A percentile compares a stretch with the other conserved stretches of the same genome.
Evolutionary conservation across 1,139 yeast species (phyloP).

Genomic region (Pichia sp.): DNA sequence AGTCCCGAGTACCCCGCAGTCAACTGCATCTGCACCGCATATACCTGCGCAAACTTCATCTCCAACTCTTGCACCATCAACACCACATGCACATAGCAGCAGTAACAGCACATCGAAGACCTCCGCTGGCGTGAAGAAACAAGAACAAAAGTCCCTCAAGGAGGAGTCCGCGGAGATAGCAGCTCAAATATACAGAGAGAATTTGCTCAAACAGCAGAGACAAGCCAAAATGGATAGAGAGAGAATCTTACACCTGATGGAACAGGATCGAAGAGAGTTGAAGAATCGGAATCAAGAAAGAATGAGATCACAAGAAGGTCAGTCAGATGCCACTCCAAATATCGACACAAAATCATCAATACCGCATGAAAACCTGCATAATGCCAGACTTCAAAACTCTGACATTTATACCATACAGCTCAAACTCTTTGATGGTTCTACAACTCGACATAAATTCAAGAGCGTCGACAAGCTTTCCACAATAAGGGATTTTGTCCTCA

Average conservation of each 20-base stretch:
- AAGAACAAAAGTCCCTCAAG: constrained; percentile 27
- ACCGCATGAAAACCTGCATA: constrained; percentile 17
- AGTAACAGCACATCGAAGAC: background rate
- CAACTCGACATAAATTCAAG: constrained; percentile 18
- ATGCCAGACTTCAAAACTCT: constrained; percentile 14
- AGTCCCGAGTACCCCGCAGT: too few species aligned
- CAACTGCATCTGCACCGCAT: too few species aligned
- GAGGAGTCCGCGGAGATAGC: constrained; percentile 34
- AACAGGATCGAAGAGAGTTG: constrained; percentile 44
- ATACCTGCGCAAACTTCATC: background rate
- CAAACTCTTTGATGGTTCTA: constrained; percentile 27
- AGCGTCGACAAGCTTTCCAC: constrained; percentile 16
- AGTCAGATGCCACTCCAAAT: too few species aligned
- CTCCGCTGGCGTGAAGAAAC: too few species aligned
- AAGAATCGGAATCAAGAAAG: constrained; percentile 14
- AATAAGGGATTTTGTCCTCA: constrained; percentile 23
- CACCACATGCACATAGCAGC: too few species aligned
- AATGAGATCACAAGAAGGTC: background rate
- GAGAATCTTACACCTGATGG: constrained; percentile 43
- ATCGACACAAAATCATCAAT: constrained; percentile 6
- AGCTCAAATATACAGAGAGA: constrained; percentile 35
- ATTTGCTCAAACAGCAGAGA: constrained; percentile 31
- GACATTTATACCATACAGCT: constrained; percentile 22
- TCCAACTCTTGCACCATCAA: too few species aligned
- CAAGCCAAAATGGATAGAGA: constrained; percentile 43